Conservation (phyloP, 2,329 filamentous ascomycete species). For the Atkinsonella texensis region DNA sequence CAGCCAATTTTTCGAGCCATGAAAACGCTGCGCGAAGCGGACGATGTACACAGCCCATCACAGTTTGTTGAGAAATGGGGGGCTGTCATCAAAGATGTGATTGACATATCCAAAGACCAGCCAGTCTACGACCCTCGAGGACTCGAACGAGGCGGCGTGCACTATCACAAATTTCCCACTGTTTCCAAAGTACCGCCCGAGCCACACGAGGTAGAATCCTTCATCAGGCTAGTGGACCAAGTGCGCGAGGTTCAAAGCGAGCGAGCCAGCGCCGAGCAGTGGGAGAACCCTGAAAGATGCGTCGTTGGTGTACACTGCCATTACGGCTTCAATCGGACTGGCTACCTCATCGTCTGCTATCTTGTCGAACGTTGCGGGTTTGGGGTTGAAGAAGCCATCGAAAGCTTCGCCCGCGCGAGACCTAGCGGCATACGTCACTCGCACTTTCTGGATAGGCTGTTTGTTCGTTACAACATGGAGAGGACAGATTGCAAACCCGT, state of each 20-base stretch:
- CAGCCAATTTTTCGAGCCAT: constrained; percentile 67
- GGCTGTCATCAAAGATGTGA: constrained; percentile 56
- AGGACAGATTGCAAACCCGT: background rate
- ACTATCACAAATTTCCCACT: constrained; percentile 79
- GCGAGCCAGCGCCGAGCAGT: constrained; percentile 25
- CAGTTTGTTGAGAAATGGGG: constrained; percentile 60
- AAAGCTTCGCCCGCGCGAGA: constrained; percentile 59
- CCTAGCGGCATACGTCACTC: constrained; percentile 80
- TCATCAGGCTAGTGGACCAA: constrained; percentile 45
- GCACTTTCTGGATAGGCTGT: constrained; percentile 77
- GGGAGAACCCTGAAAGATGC: constrained; percentile 23
- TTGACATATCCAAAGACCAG: constrained; percentile 85
- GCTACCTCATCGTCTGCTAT: constrained; percentile 83
- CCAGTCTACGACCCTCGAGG: constrained; percentile 76
- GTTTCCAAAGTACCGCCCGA: constrained; percentile 81
- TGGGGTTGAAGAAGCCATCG: constrained; percentile 62
- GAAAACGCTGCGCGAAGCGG: constrained; percentile 86
- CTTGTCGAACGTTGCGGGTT: constrained; percentile 71
- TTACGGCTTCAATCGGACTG: constrained; percentile 90
- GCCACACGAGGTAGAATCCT: constrained; percentile 38
- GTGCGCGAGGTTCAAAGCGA: constrained; percentile 41
- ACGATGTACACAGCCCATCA: constrained; percentile 66
- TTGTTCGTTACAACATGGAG: constrained; percentile 54
- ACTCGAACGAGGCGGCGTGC: constrained; percentile 53
- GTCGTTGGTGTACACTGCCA: constrained; percentile 84